Percentiles rank a stretch among this genome's conserved stretches.
Evolutionary conservation across 2,329 filamentous ascomycete genomes (phyloP).

Genomic region (Phyllosticta citriasiana): DNA sequence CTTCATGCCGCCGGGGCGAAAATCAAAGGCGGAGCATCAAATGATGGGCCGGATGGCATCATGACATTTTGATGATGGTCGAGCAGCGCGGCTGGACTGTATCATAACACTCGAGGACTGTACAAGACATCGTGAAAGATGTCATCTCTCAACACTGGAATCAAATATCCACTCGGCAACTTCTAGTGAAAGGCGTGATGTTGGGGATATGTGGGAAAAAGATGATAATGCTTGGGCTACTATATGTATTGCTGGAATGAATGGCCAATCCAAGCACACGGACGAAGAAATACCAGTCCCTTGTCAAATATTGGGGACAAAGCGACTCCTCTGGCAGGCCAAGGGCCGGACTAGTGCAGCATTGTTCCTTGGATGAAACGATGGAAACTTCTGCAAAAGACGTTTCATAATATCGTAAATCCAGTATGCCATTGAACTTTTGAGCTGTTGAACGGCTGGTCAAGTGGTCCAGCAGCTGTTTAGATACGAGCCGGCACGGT

Average conservation of each 20-base stretch:
- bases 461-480: neutral
- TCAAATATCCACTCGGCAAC: neutral
- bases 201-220: neutral
- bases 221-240: too few relatives aligned
- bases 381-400: too few relatives aligned
- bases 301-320: too few relatives aligned
- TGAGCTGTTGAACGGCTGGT: too few relatives aligned
- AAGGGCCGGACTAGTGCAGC: too few relatives aligned
- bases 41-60: neutral
- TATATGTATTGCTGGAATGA: too few relatives aligned
- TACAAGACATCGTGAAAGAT: neutral
- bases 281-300: too few relatives aligned
- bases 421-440: too few relatives aligned
- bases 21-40: neutral
- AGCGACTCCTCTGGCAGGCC: too few relatives aligned
- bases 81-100: neutral
- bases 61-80: neutral
- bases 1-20: neutral
- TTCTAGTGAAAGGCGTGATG: neutral
- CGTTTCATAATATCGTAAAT: too few relatives aligned
- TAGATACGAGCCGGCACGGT: neutral
- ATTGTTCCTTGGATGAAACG: too few relatives aligned
- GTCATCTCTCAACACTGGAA: neutral
- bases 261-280: too few relatives aligned
- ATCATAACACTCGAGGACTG: neutral